Conservation (phyloP, 805 yeast species). For the Pichia phayaonensis region DNA sequence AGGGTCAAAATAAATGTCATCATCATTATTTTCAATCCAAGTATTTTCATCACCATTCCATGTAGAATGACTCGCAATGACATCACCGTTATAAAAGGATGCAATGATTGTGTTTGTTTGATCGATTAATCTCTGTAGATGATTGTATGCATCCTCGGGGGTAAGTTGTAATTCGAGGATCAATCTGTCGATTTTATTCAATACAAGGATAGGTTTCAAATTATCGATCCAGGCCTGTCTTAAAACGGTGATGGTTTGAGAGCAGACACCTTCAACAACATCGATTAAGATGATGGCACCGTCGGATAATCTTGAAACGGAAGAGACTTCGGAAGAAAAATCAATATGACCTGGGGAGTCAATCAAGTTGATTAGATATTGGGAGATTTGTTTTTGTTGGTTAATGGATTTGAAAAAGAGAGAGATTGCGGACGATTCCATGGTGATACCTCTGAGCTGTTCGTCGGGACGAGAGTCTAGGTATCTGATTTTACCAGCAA, state of each 20-base stretch:
- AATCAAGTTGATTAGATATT: slow-evolving; percentile 81
- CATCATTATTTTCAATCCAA: slow-evolving; percentile 69
- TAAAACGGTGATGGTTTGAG: slow-evolving; percentile 91
- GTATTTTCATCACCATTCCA: slow-evolving; percentile 46
- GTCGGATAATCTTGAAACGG: slow-evolving; percentile 93
- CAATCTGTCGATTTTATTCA: slow-evolving; percentile 87
- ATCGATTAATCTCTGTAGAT: slow-evolving; percentile 71
- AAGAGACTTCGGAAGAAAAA: slow-evolving; percentile 91
- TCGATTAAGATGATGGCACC: slow-evolving; percentile 95
- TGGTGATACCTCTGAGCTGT: slow-evolving; percentile 91
- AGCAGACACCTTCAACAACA: slow-evolving; percentile 97
- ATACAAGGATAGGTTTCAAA: slow-evolving; percentile 75
- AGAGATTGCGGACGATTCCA: slow-evolving; percentile 95
- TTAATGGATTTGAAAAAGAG: slow-evolving; percentile 70
- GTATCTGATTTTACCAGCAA: slow-evolving; percentile 93
- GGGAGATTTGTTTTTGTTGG: slow-evolving; percentile 40
- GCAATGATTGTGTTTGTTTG: slow-evolving; percentile 95
- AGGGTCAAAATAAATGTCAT: slow-evolving; percentile 81
- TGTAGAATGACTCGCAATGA: slow-evolving; percentile 78
- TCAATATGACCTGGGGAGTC: slow-evolving; percentile 99
- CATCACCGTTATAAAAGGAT: slow-evolving; percentile 83
- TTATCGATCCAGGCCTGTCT: slow-evolving; percentile 95
- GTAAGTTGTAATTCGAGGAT: slow-evolving; percentile 74
- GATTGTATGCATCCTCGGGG: slow-evolving; percentile 79
- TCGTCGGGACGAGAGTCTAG: slow-evolving; percentile 94